phyloP scores from a whole-genome alignment of 1,284 basidiomycete species.

The Pascua sp. region DNA sequence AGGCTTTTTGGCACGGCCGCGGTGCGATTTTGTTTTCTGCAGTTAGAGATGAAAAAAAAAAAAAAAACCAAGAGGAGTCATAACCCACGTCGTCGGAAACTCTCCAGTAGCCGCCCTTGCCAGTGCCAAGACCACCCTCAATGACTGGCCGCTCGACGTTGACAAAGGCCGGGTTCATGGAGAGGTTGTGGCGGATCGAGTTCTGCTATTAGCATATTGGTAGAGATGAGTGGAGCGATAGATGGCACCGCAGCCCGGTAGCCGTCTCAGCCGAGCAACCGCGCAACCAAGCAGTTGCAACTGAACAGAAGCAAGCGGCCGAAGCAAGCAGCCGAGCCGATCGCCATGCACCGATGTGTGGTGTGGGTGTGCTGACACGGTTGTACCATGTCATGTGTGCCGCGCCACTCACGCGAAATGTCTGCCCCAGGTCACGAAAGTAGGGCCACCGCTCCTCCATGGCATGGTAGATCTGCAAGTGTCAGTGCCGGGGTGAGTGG shows the following conservation, averaged over 20 bases:
- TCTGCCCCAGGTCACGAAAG: conserved; percentile 20
- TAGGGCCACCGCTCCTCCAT: conserved; percentile 36
- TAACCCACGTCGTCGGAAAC: conserved; percentile 28
- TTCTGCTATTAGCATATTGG: too few species aligned
- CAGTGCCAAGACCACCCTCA: conserved; percentile 23
- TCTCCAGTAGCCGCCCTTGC: conserved; percentile 40
- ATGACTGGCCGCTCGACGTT: conserved; percentile 48
- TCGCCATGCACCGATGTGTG: too few species aligned
- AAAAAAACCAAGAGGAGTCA: too few species aligned
- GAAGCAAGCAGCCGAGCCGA: too few species aligned
- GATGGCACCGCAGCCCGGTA: too few species aligned
- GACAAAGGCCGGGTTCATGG: conserved; percentile 71
- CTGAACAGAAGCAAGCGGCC: too few species aligned
- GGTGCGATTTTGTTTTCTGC: conserved; percentile 13
- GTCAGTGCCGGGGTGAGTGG: conserved; percentile 1
- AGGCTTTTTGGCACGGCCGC: conserved; percentile 14
- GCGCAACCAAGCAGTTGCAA: too few species aligned
- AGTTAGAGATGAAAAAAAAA: background rate
- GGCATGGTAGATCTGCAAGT: conserved; percentile 29
- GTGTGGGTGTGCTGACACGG: too few species aligned
- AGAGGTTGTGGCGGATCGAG: conserved; percentile 81
- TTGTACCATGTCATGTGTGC: too few species aligned
- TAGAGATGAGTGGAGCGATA: too few species aligned
- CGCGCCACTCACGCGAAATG: conserved; percentile 28
- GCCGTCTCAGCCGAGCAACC: too few species aligned